Evolutionary conservation across 2,329 filamentous ascomycete genomes (phyloP), one percentile per base, ranked within the genome.

Genomic region (Colletotrichum incanum): DNA sequence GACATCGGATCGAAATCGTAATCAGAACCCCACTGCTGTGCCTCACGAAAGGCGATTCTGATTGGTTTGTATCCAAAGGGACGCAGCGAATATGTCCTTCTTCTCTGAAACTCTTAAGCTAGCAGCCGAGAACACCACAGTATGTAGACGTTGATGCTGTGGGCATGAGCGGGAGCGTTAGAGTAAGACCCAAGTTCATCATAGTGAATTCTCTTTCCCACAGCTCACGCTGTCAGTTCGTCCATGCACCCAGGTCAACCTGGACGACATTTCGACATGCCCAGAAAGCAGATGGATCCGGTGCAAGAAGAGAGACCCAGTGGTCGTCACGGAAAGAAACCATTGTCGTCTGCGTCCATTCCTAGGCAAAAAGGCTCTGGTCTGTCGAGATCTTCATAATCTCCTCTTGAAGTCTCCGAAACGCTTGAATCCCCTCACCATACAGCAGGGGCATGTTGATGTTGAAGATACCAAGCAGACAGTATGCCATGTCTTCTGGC

Each of bases 361-460:
- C 45, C 58, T 49, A 50, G 4, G 59, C 63, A 28, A 67, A 64
- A 1, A 72, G 39, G 5, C 26, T 47, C 28, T 67, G 56, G 59
- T 65, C 59, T 7, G 69, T 59, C n/a, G 43, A 52, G 31, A 64
- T 31, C 18, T 67, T 56, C 3, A 47, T 34, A 2, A 71, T 50
- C 2, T 39, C 59, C 6, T 56, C 43, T 16, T 75, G 68, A 18
- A 76, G 16, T 62, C 77, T 65, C 26, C 65, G 58, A 55, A 78
- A 79, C 3, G 76, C 74, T 28, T 68, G 70, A 14, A 12, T n/a
- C 28, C 75, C 74, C 59, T 79, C 76, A 18, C 77, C 76, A 39
- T 79, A 79, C 1, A 74, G 65, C 5, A 76, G 65, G 4, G 75
- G 71, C 77, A 80, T 80, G 16, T 73, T 76, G 28, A 80, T 69